Base-by-base conservation (phyloP, 2,329 filamentous ascomycete genomes). In the Sclerotinia sclerotiorum region DNA sequence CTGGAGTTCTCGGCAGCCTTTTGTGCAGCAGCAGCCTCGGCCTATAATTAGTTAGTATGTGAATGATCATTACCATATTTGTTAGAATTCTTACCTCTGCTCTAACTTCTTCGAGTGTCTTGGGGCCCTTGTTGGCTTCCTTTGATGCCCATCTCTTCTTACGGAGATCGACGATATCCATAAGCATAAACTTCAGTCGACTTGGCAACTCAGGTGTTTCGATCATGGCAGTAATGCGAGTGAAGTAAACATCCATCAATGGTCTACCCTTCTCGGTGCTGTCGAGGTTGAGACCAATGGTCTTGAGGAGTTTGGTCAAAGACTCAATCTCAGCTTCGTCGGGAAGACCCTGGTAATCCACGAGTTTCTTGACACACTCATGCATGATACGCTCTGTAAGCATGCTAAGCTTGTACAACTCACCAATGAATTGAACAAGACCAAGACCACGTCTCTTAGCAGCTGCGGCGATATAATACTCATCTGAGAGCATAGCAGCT, bases 331-430 rank as follows among this genome's bases (percentile, higher is more conserved):
- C 94, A 66, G 94, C 92, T 82, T 99, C 95, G 75, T 99, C 95
- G 56, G 95, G 95, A 70, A 93, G 83, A 71, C 92, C 93, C 77
- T 94, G 90, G 80, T 96, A 98, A 81, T 99, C 94, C 73, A 99
- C 92, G 72, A 99, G 87, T 81, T 97, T 97, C 83, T 93, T 90
- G 39, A 99, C 93, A 86, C 95, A 99, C 81, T 97, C 93, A 83
- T 99, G 94, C 95, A 99, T 99, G 82, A 99, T 99, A 79, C 94
- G 92, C 80, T 97, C 92, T 70, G 95, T 99, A 80, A 99, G 87
- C 95, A 99, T 99, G 79, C 91, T 90, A 70, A 99, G 88, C 85
- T 98, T 99, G 88, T 97, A 99, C 57, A 99, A 88, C 82, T 99
- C 95, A 83, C 95, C 95, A 78, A 99, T 99, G 82, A 99, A 99